A percentile compares a stretch with the other conserved stretches of the same genome.
Evolutionary conservation across 164 flowering plant genomes (phyloP).

Genomic region (Vitis rotundifolia): DNA sequence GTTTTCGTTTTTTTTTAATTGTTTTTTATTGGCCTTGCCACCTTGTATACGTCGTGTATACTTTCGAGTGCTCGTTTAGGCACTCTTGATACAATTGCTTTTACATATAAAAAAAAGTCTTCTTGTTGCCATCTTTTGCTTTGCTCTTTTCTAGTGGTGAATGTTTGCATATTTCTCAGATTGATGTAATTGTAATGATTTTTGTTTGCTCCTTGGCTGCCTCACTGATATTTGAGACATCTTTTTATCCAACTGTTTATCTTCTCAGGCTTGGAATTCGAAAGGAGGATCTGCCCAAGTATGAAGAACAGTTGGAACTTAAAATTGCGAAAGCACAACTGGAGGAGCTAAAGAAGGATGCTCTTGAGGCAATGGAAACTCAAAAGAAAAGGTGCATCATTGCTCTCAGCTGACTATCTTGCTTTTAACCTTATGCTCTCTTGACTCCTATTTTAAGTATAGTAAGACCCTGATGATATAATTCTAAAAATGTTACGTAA

Average conservation of each 20-base stretch:
- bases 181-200: neutral
- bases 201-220: neutral
- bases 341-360: slow-evolving; percentile 88
- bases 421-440: neutral
- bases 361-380: slow-evolving; percentile 93
- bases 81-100: no score
- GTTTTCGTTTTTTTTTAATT: no score
- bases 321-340: slow-evolving; percentile 89
- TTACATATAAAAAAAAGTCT: no score
- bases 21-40: no score
- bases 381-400: slow-evolving; percentile 74
- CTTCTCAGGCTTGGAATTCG: slow-evolving; percentile 75
- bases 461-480: no score
- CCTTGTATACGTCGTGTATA: no score
- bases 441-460: neutral
- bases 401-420: neutral
- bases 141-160: no score
- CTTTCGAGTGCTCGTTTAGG: no score
- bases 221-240: neutral
- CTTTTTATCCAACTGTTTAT: neutral
- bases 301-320: slow-evolving; percentile 76
- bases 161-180: neutral
- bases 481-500: no score
- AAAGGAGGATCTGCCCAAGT: slow-evolving; percentile 84
- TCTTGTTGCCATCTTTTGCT: no score